A percentile compares a stretch with the other conserved stretches of the same genome.
Conservation (phyloP, 768 basidiomycete genomes). For the Mrakia hoshinonis region DNA sequence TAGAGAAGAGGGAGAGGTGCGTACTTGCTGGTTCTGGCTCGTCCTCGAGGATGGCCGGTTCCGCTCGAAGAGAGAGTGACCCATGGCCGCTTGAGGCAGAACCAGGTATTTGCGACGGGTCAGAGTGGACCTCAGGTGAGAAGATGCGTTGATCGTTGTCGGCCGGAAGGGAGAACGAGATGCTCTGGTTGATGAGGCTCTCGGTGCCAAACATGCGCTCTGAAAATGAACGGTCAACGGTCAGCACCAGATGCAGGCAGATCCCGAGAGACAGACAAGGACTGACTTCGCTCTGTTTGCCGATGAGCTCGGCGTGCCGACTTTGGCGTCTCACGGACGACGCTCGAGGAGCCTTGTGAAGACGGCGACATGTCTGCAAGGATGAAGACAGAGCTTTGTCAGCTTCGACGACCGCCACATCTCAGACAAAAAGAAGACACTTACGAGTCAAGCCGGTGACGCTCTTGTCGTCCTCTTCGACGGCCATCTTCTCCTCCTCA, state of each 20-base stretch:
- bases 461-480: background rate
- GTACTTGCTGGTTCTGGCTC: background rate
- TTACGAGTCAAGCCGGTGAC: background rate
- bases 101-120: background rate
- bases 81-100: background rate
- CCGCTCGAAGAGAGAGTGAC: background rate
- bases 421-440: background rate
- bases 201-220: constrained; percentile 3
- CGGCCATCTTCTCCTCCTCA: background rate
- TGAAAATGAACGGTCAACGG: background rate
- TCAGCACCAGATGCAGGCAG: background rate
- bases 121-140: background rate
- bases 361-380: background rate
- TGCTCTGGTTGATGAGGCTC: constrained; percentile 9
- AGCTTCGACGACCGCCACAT: background rate
- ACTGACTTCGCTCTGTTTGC: constrained; percentile 11
- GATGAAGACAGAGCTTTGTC: background rate
- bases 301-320: constrained; percentile 23
- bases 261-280: background rate
- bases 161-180: background rate
- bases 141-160: background rate
- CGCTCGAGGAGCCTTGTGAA: background rate
- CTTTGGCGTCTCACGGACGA: constrained; percentile 20
- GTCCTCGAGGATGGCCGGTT: background rate
- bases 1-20: background rate